Base-by-base conservation (phyloP, 257 asterid species). In the Perilla frutescens region DNA sequence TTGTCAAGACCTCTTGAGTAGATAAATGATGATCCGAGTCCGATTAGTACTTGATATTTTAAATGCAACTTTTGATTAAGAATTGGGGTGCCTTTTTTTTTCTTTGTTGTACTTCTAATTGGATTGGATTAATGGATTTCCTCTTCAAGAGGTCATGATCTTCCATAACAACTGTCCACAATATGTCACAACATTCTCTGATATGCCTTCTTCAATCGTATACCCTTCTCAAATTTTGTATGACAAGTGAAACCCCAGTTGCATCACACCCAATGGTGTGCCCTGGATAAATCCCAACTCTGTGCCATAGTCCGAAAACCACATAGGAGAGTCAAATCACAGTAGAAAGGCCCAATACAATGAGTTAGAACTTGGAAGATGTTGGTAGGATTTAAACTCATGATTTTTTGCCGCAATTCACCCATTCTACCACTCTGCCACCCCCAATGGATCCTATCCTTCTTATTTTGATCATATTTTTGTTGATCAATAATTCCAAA, bases 11-110 rank as follows among this genome's bases (percentile, higher is more conserved):
- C 26, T 20, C 26, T 20, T 20, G 26, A 20, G 26, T 20, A 20
- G 26, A 20, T 20, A 20, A 20, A 20, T 20, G 26, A 20, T 20
- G 26, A 20, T 20, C 26, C 26, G 26, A 20, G 26, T 20, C 26
- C 26, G 26, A 20, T 20, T 20, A 20, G 26, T 20, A 20, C 26
- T 20, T 20, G 26, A 20, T 20, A 20, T 20, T 13, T 29, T 9
- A 20, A 54, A 14, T 70, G 60, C 51, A 12, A 49, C 50, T 36
- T 53, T 7, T 50, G 41, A 63, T 54, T 74, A 62, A n/a, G 72
- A 62, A 36, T 43, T 15, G 54, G 13, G 14, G 4, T 8, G 41
- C 20, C 50, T n/a, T 53, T 26, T 9, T 10, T 32, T 66, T 1
- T 34, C 44, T 2, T 8, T 7, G 2, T 43, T 41, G 36, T 6